Evolutionary conservation across 257 asterid species (phyloP), one percentile per base, ranked within the genome.

Genomic region (Solanum pimpinellifolium): DNA sequence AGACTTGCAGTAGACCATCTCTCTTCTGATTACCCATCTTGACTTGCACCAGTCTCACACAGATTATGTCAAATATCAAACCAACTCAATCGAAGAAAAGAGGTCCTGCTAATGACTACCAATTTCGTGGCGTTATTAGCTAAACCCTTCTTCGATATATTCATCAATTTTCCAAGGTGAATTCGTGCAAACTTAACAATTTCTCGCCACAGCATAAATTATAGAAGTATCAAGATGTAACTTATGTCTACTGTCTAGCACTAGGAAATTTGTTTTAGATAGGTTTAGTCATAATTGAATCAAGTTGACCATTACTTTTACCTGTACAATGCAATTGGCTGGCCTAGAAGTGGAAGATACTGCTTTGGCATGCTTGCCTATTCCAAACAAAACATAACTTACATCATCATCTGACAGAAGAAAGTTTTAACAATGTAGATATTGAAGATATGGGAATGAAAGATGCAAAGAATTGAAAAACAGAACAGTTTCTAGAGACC

Each of bases 291-390:
- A 31, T 81, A 81, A 81, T 81, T 49, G 69, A 18, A 49, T 49
- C 69, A 81, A 49, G 85, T 10, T 29, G 41, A 75, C 23, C 27
- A 12, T 89, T 47, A 60, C 87, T 86, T 86, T 90, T 91, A 96
- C 99, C 99, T 96, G 91, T 97, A 95, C 90, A 97, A 89, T 72
- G 99, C 99, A 85, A 97, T 96, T 52, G 99, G 99, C 83, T 95
- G 99, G 83, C 97, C 99, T 85, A 97, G 96, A 90, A 97, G 99
- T 84, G 99, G 99, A 87, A 97, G 95, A 89, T 97, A 97, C 94
- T 97, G 99, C 94, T 97, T 97, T 75, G 99, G 99, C 98, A 97
- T 96, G 93, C 93, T 94, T 46, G 98, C 98, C 99, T 97, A 90
- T 84, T 85, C 10, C 73, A 91, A 91, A 93, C 87, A 91, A 94